These are phyloP conservation scores for Saccharum spontaneum DNA, from an alignment of 176 grass and related monocot species.

Conservation along the genomic window DNA sequence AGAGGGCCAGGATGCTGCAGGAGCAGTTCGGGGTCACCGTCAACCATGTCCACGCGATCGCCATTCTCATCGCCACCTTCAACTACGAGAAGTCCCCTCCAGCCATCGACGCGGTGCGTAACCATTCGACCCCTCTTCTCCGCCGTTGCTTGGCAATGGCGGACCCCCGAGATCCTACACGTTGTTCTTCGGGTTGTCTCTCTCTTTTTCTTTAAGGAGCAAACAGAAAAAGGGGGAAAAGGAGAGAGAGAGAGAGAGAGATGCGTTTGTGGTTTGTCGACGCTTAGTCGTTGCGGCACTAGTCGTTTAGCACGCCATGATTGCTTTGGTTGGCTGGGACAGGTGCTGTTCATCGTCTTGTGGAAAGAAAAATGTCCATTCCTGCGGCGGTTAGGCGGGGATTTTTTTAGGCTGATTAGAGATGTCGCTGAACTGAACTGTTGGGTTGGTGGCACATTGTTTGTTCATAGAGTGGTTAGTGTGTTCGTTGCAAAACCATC, in stretches of 20 bases:
- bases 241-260: not conserved
- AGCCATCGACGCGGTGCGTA: conserved; percentile 72
- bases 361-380: conserved; percentile 17
- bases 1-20: conserved; percentile 95
- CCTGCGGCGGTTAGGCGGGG: conserved; percentile 16
- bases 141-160: conserved; percentile 1
- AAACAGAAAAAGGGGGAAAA: not conserved
- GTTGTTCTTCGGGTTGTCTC: not conserved
- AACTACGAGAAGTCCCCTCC: conserved; percentile 81
- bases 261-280: conserved; percentile 37
- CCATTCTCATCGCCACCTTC: conserved; percentile 85
- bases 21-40: conserved; percentile 95
- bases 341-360: conserved; percentile 39
- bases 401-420: conserved; percentile 10
- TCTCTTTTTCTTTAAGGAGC: not conserved
- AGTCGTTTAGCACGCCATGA: conserved; percentile 37
- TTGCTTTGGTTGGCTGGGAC: conserved; percentile 40
- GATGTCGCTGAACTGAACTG: conserved; percentile 39
- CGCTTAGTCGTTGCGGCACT: conserved; percentile 30
- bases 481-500: conserved; percentile 20
- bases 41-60: conserved; percentile 90
- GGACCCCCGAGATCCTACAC: conserved; percentile 25
- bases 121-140: not conserved
- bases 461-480: conserved; percentile 35
- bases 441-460: conserved; percentile 34